Evolutionary conservation across 768 basidiomycete genomes (phyloP), one percentile per base, ranked within the genome.

Genomic region (Pleurotus citrinopileatus): DNA sequence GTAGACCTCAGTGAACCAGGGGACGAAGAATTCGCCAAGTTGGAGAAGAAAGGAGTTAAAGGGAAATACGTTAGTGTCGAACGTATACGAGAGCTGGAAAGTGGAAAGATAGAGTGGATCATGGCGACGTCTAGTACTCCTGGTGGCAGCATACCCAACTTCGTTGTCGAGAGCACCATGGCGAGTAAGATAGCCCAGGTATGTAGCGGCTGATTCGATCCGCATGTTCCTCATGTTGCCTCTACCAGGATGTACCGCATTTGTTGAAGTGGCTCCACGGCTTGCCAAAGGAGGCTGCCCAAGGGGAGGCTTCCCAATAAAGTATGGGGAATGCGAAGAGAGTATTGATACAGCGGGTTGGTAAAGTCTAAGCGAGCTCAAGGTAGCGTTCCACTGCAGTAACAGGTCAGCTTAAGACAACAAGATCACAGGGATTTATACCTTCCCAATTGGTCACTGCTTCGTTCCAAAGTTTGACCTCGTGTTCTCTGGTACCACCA

Each of bases 401-500:
- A 47, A 44, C 50, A 40, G 42, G 34, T 61, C 28, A 52, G 57
- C 58, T 47, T 54, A 47, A 57, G 50, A 25, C 29, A n/a, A 12
- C 19, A 23, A 53, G 26, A 42, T 32, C 47, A 53, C 5, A 4
- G 40, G 45, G 29, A 42, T 17, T 60, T 83, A 61, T 61, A 92
- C 94, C 82, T 81, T 96, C 95, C 94, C 92, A 98, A 66, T 82
- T 87, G 9, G 95, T 97, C 34, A 96, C 93, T 2, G 93, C 91
- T 61, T 86, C 81, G 60, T 93, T 89, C 87, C 91, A 95, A 22
- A 89, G 62, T 51, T 77, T 83, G 54, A 95, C 84, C 66, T 96
- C 94, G 65, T 98, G 89, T 67, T 92, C 82, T 61, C 96, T 82
- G n/a, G 97, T 98, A 6, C 94, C 95, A 2, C 90, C 93, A 62